Base-by-base conservation (phyloP, 495 filamentous ascomycete genomes). In the Bathelium albidoporum region DNA sequence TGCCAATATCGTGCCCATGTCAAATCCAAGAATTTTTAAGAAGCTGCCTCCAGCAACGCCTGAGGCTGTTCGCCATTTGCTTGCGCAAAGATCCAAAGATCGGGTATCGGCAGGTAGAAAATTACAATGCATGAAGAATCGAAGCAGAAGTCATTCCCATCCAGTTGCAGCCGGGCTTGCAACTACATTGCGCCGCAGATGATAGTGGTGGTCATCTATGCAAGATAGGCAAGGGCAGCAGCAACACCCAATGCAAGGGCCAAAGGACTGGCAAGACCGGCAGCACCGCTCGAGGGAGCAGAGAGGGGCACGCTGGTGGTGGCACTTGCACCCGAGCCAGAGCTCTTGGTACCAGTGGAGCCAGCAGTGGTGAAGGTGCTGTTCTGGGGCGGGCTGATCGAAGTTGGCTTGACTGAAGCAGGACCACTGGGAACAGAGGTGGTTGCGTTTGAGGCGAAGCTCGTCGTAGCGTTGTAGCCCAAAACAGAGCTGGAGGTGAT, bases 191-290 rank as follows among this genome's bases (percentile, higher is more conserved):
- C 5, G 5, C 34, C 5, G 5, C 34, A 26, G 11, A 36, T 24
- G 36, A 22, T 7, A 43, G 36, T 61, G n/a, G 28, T 62, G 31
- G 20, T 29, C 49, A 29, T 55, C 49, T 55, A 55, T 55, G 49
- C 49, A 24, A 75, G 65, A 64, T 71, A 75, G 45, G 69, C 70
- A 64, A 75, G 65, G 0, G 72, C 75, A 32, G 69, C 73, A n/a
- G 72, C 70, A 26, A 66, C 72, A 36, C 74, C 69, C 59, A 75
- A 60, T 43, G 73, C 62, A 28, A 77, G 66, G 31, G 73, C 69
- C 52, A 77, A 32, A 20, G 70, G 65, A 67, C 72, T 72, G 59
- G 66, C 59, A 22, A 59, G 45, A 39, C 65, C 69, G 36, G 69
- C 53, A 26, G 60, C 61, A 31, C 62, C 45, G 18, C 66, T 59